These are phyloP conservation scores for Onygena corvina DNA, from an alignment of 2,329 filamentous ascomycete genomes.

Conservation along the genomic window DNA sequence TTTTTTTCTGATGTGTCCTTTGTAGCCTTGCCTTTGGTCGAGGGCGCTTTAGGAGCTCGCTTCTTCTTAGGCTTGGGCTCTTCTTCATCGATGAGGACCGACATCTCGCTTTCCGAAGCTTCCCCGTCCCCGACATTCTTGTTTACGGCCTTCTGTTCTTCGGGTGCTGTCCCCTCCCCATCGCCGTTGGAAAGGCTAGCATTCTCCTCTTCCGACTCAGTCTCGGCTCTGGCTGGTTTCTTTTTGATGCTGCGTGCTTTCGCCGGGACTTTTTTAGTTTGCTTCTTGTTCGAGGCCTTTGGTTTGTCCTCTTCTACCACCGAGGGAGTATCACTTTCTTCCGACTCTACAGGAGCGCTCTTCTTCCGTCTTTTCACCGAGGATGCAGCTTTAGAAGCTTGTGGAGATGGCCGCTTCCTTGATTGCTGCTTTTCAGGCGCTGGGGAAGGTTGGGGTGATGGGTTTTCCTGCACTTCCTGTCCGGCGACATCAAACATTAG, in stretches of 20 bases:
- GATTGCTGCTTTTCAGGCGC: conserved; percentile 15
- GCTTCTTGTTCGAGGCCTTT: conserved; percentile 7
- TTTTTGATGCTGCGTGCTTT: conserved; percentile 8
- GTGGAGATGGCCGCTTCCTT: conserved; percentile 22
- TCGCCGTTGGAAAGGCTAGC: conserved; percentile 4
- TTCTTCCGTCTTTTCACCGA: conserved; percentile 29
- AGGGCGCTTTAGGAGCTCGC: conserved; percentile 20
- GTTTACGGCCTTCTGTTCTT: conserved; percentile 6
- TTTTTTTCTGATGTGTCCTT: conserved; percentile 26
- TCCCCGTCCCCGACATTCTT: conserved; percentile 8
- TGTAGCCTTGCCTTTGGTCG: conserved; percentile 20
- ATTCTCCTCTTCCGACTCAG: conserved; percentile 12
- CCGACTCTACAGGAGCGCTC: conserved; percentile 17
- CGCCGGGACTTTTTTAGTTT: background rate
- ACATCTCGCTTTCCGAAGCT: conserved; percentile 53
- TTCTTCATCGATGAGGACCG: conserved; percentile 64
- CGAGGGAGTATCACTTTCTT: conserved; percentile 14
- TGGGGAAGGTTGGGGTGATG: conserved; percentile 14
- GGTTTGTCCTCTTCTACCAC: conserved; percentile 17
- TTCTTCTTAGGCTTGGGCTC: conserved; percentile 39
- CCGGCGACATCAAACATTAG: background rate
- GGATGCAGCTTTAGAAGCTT: conserved; percentile 15
- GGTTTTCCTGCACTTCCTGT: conserved; percentile 8
- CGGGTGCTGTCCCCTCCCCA: conserved; percentile 11
- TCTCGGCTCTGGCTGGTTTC: conserved; percentile 12